Evolutionary conservation across 768 basidiomycete genomes (phyloP).

Genomic region (Rossbeevera mucosa): DNA sequence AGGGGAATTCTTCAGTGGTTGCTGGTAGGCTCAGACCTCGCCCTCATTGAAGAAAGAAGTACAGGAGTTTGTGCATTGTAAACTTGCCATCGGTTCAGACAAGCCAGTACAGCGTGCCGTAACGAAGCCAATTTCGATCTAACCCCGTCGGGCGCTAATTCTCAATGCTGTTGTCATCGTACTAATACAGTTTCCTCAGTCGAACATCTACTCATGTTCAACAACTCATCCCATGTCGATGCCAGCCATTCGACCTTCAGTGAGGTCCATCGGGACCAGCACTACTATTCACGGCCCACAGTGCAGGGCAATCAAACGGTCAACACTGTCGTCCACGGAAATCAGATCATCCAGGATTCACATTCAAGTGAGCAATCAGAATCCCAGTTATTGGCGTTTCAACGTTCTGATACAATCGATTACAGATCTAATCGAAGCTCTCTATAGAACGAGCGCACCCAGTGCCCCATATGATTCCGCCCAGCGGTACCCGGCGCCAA

Average conservation of each 20-base stretch:
- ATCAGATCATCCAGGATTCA: slow-evolving; percentile 16
- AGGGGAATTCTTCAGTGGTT: too few relatives aligned
- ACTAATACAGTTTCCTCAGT: too few relatives aligned
- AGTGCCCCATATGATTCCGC: slow-evolving; percentile 21
- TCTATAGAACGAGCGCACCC: slow-evolving; percentile 14
- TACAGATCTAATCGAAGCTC: slow-evolving; percentile 11
- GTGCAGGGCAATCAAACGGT: slow-evolving; percentile 18
- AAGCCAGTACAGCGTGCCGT: too few relatives aligned
- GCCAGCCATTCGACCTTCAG: slow-evolving; percentile 15
- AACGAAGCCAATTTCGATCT: too few relatives aligned
- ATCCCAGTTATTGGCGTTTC: not conserved
- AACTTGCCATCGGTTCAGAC: too few relatives aligned
- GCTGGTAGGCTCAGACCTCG: too few relatives aligned
- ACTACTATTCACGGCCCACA: slow-evolving; percentile 4
- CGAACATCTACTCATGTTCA: not conserved
- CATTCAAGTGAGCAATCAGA: not conserved
- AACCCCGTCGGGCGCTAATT: too few relatives aligned
- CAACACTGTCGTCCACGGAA: slow-evolving; percentile 16
- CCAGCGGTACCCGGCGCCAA: slow-evolving; percentile 17
- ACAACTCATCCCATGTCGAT: slow-evolving; percentile 2
- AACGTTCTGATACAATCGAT: not conserved
- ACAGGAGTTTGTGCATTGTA: too few relatives aligned
- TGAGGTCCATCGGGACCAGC: slow-evolving; percentile 14
- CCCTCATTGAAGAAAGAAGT: too few relatives aligned
- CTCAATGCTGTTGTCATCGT: too few relatives aligned